phyloP scores from a whole-genome alignment of 495 filamentous ascomycete genomes.

The Tuber umbilicatum region DNA sequence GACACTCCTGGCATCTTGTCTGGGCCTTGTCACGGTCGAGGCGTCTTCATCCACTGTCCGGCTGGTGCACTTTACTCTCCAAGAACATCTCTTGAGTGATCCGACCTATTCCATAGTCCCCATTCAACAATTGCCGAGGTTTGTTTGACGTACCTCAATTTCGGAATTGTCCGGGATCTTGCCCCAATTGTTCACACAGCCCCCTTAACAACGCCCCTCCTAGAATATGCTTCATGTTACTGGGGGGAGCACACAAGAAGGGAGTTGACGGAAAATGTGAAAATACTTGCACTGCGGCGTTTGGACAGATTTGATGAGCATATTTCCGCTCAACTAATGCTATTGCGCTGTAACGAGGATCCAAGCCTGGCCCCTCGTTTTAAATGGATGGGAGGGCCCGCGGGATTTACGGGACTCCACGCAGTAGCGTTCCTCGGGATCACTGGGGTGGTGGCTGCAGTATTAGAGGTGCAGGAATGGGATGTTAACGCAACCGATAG shows the following conservation, averaged over 20 bases:
- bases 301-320: no score
- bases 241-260: no score
- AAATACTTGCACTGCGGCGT: no score
- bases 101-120: neutral
- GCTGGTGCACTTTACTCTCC: neutral
- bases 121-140: neutral
- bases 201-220: neutral
- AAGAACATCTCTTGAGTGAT: neutral
- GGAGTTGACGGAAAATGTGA: no score
- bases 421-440: neutral
- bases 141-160: neutral
- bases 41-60: neutral
- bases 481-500: neutral
- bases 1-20: neutral
- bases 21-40: neutral
- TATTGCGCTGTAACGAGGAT: neutral
- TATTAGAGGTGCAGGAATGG: neutral
- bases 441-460: neutral
- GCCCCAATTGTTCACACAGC: neutral
- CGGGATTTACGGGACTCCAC: neutral
- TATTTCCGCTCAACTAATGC: no score
- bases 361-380: no score
- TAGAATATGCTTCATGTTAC: no score
- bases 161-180: no score
- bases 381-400: no score